Conservation (phyloP, 495 filamentous ascomycete species). For the Penicillium waksmanii region DNA sequence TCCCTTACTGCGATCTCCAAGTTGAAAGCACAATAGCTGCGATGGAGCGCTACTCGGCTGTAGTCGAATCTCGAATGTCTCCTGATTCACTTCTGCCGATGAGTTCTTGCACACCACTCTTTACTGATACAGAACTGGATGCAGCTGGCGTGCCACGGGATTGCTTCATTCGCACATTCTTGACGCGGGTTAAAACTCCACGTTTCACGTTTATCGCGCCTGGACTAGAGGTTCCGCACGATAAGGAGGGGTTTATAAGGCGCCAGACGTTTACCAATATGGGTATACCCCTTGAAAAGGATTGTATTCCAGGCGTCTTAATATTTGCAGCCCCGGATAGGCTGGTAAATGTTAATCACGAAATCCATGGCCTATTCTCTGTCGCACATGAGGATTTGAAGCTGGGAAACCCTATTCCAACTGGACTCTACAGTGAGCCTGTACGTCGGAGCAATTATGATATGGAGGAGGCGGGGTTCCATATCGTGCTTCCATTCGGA, state of each 20-base stretch:
- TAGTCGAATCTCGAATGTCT: slow-evolving; percentile 24
- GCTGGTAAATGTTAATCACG: slow-evolving; percentile 24
- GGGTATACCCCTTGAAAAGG: slow-evolving; percentile 17
- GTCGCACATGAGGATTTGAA: slow-evolving; percentile 2
- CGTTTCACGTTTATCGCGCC: slow-evolving; percentile 41
- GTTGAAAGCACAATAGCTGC: slow-evolving; percentile 25
- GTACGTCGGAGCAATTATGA: slow-evolving; percentile 5
- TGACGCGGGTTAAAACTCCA: slow-evolving; percentile 34
- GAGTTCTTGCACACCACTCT: slow-evolving; percentile 20
- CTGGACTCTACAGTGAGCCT: slow-evolving; percentile 26
- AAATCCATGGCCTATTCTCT: slow-evolving; percentile 10
- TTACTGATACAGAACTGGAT: slow-evolving; percentile 30
- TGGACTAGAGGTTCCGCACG: slow-evolving; percentile 34
- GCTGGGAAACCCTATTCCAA: slow-evolving; percentile 21
- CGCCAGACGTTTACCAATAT: slow-evolving; percentile 30
- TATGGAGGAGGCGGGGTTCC: slow-evolving; percentile 26
- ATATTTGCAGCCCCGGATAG: slow-evolving; percentile 27
- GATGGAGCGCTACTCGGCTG: slow-evolving; percentile 17
- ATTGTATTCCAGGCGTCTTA: slow-evolving; percentile 25
- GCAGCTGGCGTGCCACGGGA: slow-evolving; percentile 31
- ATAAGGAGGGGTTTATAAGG: slow-evolving; percentile 26
- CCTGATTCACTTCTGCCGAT: slow-evolving; percentile 11
- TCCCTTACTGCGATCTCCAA: slow-evolving; percentile 21
- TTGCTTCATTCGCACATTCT: slow-evolving; percentile 36
- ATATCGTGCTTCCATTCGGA: slow-evolving; percentile 26